Conservation (phyloP, 208 protist species). For the Leishmania amazonensis region DNA sequence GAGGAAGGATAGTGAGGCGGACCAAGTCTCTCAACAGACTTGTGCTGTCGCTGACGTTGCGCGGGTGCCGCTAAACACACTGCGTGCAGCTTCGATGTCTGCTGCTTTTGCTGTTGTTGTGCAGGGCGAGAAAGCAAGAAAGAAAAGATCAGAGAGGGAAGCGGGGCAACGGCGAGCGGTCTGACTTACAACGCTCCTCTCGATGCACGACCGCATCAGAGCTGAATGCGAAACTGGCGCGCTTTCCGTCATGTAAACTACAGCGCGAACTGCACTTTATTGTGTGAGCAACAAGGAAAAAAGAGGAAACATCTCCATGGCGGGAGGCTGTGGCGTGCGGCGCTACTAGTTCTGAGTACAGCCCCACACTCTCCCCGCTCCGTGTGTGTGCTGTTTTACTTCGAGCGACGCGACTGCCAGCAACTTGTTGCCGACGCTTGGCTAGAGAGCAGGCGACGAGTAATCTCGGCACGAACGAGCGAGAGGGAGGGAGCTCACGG, state of each 20-base stretch:
- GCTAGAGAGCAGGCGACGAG: neutral
- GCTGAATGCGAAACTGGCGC: neutral
- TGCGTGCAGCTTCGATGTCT: neutral
- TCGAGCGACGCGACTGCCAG: neutral
- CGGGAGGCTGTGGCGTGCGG: neutral
- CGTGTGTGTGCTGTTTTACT: neutral
- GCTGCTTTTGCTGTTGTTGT: neutral
- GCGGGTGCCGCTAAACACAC: neutral
- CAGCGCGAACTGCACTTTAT: neutral
- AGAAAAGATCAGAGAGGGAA: neutral
- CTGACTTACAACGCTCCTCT: neutral
- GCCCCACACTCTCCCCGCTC: neutral
- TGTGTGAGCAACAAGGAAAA: conserved; percentile 1
- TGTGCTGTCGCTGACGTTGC: neutral
- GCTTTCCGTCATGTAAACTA: conserved; percentile 11
- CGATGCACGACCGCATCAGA: neutral
- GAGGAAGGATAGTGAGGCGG: too few species aligned
- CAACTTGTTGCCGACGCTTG: neutral
- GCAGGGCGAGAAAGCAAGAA: neutral
- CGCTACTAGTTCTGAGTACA: neutral
- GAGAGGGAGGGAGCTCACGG: neutral
- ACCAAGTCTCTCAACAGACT: neutral
- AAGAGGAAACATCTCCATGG: neutral
- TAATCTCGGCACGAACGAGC: neutral
- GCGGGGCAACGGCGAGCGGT: neutral